Conservation (phyloP, 306 rosid species). For the Amphicarpaea edgeworthii region DNA sequence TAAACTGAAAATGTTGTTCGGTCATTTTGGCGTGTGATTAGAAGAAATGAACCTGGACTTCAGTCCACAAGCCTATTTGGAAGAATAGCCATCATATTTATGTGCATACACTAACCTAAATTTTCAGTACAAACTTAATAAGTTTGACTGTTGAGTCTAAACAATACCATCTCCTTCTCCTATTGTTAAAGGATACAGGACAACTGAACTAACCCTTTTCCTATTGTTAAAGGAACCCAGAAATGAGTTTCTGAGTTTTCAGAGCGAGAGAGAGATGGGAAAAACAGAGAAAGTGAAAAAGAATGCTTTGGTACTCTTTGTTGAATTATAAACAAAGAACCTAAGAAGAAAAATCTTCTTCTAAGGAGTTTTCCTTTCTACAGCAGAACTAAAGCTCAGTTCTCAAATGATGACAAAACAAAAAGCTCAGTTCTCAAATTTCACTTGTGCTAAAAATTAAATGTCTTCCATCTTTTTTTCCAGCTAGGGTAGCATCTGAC, state of each 20-base stretch:
- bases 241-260: neutral
- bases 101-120: slow-evolving; percentile 2
- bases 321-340: neutral
- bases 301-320: neutral
- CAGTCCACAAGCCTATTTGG: neutral
- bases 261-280: neutral
- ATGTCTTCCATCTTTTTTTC: neutral
- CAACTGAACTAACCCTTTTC: neutral
- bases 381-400: neutral
- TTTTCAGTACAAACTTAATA: slow-evolving; percentile 22
- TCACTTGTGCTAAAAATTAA: neutral
- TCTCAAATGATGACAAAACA: neutral
- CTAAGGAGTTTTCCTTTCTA: neutral
- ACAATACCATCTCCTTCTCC: neutral
- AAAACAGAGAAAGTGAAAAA: neutral
- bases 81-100: slow-evolving; percentile 17
- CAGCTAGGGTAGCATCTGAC: neutral
- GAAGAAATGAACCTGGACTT: slow-evolving; percentile 30
- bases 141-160: slow-evolving; percentile 6
- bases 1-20: neutral
- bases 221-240: slow-evolving; percentile 2
- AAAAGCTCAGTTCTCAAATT: neutral
- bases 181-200: neutral
- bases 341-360: neutral
- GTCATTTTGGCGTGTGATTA: neutral